Evolutionary conservation across 2,329 filamentous ascomycete species (phyloP).

Genomic region (Pseudogymnoascus sp.): DNA sequence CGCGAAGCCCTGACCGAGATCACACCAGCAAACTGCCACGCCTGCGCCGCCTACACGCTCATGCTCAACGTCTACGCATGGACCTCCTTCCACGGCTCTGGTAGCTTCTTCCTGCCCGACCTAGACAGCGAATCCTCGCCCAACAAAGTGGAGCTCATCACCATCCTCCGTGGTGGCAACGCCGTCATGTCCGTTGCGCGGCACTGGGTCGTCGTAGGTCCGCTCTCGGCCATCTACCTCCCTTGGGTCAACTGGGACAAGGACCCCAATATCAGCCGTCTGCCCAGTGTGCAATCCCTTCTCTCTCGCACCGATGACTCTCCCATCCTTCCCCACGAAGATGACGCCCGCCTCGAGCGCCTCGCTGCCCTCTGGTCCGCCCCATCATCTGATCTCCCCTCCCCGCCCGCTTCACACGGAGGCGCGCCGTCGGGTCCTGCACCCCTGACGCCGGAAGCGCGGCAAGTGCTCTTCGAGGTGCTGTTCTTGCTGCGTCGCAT

Average conservation of each 20-base stretch:
- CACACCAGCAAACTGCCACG: conserved; percentile 17
- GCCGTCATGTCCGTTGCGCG: neutral
- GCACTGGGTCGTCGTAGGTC: conserved; percentile 12
- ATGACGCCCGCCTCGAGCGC: conserved; percentile 6
- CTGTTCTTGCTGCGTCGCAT: conserved; percentile 17
- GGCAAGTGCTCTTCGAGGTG: conserved; percentile 16
- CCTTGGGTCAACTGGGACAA: conserved; percentile 8
- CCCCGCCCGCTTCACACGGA: neutral
- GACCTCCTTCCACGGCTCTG: conserved; percentile 15
- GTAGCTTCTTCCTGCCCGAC: conserved; percentile 18
- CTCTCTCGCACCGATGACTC: neutral
- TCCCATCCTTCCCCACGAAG: conserved; percentile 6
- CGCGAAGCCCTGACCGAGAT: conserved; percentile 13
- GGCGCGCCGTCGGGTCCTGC: neutral
- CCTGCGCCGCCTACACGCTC: conserved; percentile 18
- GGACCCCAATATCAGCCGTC: neutral
- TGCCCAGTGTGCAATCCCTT: conserved; percentile 3
- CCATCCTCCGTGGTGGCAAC: conserved; percentile 15
- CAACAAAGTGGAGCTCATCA: conserved; percentile 15
- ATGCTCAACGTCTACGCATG: conserved; percentile 17
- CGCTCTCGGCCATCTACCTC: neutral
- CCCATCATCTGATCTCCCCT: neutral
- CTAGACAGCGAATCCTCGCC: neutral
- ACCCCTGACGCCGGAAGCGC: conserved; percentile 13
- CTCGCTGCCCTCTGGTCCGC: neutral